A percentile compares a stretch with the other conserved stretches of the same genome.
Conservation (phyloP, 345 rosid genomes). For the Heritiera fomes region DNA sequence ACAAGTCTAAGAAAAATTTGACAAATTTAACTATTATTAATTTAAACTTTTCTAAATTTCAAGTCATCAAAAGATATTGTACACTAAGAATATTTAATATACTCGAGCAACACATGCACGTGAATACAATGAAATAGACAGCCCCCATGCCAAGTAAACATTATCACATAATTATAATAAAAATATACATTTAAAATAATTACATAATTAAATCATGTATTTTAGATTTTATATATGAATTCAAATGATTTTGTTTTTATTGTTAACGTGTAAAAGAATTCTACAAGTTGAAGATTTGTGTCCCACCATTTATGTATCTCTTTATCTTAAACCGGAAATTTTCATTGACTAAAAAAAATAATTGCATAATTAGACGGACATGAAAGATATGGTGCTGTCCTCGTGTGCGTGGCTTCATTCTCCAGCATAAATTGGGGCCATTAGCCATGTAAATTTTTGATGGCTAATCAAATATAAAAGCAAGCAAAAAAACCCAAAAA, state of each 20-base stretch:
- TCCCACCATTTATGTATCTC: too few relatives aligned
- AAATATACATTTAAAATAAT: neutral
- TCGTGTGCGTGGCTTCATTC: conserved; percentile 67
- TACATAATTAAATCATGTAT: too few relatives aligned
- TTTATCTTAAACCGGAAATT: too few relatives aligned
- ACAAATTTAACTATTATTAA: neutral
- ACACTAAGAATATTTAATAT: neutral
- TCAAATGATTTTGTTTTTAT: too few relatives aligned
- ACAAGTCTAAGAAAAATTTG: neutral
- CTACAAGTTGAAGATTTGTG: too few relatives aligned
- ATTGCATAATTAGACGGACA: neutral
- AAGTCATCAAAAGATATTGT: neutral
- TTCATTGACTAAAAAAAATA: neutral
- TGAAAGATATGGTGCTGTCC: conserved; percentile 46
- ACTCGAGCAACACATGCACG: conserved; percentile 11
- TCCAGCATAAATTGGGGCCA: conserved; percentile 21
- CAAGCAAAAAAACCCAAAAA: neutral
- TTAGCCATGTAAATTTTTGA: neutral
- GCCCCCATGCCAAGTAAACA: neutral
- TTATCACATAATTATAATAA: neutral
- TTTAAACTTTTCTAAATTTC: neutral
- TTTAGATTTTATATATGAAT: too few relatives aligned
- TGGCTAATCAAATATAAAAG: neutral
- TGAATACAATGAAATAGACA: conserved; percentile 21
- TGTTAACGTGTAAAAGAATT: too few relatives aligned